Conservation (phyloP, 257 asterid genomes). For the Nyctanthes arbortristis region DNA sequence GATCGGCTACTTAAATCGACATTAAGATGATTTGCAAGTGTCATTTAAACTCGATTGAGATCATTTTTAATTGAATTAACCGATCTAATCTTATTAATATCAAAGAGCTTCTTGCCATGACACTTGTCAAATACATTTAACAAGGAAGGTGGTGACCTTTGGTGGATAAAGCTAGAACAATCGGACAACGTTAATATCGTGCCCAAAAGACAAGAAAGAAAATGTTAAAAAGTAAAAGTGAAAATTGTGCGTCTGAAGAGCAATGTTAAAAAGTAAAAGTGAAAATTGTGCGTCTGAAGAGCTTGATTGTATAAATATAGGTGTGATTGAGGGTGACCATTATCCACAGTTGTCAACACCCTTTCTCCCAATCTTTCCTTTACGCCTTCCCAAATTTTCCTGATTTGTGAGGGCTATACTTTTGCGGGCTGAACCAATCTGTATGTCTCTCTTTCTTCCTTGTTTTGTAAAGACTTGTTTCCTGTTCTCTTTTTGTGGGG, state of each 20-base stretch:
- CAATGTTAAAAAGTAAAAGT: background rate
- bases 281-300: slow-evolving; percentile 37
- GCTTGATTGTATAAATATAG: slow-evolving; percentile 21
- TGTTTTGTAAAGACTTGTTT: too few species aligned
- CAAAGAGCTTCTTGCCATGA: too few species aligned
- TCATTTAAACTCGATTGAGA: too few species aligned
- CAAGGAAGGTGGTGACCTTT: too few species aligned
- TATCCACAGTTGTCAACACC: slow-evolving; percentile 26
- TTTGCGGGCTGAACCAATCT: slow-evolving; percentile 22
- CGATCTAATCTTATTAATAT: too few species aligned
- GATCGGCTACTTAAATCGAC: too few species aligned
- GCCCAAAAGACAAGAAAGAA: background rate
- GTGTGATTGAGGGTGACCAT: slow-evolving; percentile 21
- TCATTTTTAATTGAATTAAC: too few species aligned
- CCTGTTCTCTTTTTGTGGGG: background rate
- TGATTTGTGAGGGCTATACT: slow-evolving; percentile 11
- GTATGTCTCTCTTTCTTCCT: slow-evolving; percentile 31
- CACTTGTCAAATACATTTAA: too few species aligned
- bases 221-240: background rate
- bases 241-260: slow-evolving; percentile 4
- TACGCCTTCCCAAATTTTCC: slow-evolving; percentile 10
- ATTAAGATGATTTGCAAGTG: too few species aligned
- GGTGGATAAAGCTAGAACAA: background rate
- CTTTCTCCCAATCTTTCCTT: slow-evolving; percentile 17
- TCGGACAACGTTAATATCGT: background rate